Percentiles rank a stretch among this genome's conserved stretches.
phyloP scores from a whole-genome alignment of 2,329 filamentous ascomycete species.

The Trichoderma sp. region DNA sequence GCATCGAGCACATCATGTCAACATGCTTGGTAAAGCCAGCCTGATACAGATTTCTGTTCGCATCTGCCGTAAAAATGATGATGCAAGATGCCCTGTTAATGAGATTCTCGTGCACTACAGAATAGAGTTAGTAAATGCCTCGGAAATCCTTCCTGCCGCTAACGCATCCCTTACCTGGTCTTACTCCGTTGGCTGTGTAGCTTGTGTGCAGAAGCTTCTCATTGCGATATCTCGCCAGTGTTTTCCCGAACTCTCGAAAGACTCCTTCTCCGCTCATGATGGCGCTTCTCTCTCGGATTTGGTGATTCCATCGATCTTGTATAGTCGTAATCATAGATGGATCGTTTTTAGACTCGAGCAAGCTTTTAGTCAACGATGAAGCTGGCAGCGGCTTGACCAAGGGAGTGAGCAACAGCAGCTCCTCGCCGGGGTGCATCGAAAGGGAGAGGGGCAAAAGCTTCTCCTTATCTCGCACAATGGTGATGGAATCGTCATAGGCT shows the following conservation, averaged over 20 bases:
- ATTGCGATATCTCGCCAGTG: constrained; percentile 79
- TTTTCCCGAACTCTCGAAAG: constrained; percentile 83
- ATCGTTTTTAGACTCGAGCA: constrained; percentile 53
- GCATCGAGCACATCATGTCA: constrained; percentile 88
- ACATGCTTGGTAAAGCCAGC: constrained; percentile 94
- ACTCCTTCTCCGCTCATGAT: constrained; percentile 92
- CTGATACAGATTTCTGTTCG: constrained; percentile 90
- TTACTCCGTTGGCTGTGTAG: constrained; percentile 88
- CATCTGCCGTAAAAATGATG: constrained; percentile 88
- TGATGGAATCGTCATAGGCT: constrained; percentile 90
- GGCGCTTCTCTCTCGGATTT: constrained; percentile 54
- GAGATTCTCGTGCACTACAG: constrained; percentile 76
- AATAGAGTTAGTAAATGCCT: constrained; percentile 13
- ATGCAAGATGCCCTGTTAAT: constrained; percentile 86
- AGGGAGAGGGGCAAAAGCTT: constrained; percentile 78
- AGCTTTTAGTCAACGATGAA: constrained; percentile 73
- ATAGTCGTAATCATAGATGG: constrained; percentile 35
- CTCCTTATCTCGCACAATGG: constrained; percentile 86
- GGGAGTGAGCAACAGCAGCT: constrained; percentile 83
- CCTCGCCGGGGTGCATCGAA: constrained; percentile 78
- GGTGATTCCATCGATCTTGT: constrained; percentile 56
- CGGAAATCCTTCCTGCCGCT: background rate
- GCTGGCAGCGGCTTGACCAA: constrained; percentile 90
- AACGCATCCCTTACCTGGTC: constrained; percentile 55
- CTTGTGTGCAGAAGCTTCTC: constrained; percentile 90